Evolutionary conservation across 495 filamentous ascomycete genomes (phyloP), one percentile per base, ranked within the genome.

Genomic region (Thermochaetoides thermophila): DNA sequence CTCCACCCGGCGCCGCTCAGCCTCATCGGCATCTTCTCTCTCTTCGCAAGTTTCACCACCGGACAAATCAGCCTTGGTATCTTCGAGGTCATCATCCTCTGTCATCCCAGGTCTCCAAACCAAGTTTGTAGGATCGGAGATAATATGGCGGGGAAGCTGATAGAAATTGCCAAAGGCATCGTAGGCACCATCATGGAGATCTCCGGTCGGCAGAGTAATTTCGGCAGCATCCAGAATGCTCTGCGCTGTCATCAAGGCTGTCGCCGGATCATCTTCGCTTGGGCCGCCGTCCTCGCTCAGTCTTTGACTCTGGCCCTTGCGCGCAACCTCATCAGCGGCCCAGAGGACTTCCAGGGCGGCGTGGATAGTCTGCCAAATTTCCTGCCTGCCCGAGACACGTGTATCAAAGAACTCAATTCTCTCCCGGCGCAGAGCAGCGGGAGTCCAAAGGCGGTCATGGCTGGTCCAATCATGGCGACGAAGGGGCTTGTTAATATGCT

Each of bases 361-460:
- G 17, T 66, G 66, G 8, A 93, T 39, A 1, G 82, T 78, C 24
- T 66, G 68, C 86, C 86, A 96, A 25, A 86, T 63, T 44, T 92
- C 82, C 10, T 65, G 39, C 5, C 71, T 66, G 7, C 84, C 84
- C 4, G 77, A 77, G 3, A 89, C 81, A 20, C 81, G 60, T 3
- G 86, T 96, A 34, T 85, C 79, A 42, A 83, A 89, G 57, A 84
- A 89, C 37, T 81, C 81, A 16, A 53, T 50, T 22, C 68, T 55
- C 40, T 73, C 64, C 14, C 52, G 53, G 16, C 60, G 52, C 9
- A 73, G 31, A 4, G 59, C 43, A 10, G 45, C 29, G 0, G 53
- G 56, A 0, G 66, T 66, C 67, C 67, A 73, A 1, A 38, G 31
- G 6, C 57, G 49, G 40, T 57, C 53, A 9, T 51, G 49, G 34